Evolutionary conservation across 2,329 filamentous ascomycete species (phyloP).

Genomic region (Triangularia setosa): DNA sequence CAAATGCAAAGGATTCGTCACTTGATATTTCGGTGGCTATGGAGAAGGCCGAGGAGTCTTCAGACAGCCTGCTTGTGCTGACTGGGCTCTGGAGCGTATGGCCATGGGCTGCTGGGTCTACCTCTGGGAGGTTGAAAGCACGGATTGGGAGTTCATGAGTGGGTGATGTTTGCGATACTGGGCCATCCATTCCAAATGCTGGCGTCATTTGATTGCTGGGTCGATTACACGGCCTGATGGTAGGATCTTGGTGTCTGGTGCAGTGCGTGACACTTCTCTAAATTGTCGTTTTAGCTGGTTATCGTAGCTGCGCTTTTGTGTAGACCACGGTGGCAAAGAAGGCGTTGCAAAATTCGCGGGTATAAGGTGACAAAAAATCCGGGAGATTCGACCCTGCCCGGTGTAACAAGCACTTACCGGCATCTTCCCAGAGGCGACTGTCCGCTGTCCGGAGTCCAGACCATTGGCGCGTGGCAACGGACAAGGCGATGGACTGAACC

Average conservation of each 20-base stretch:
- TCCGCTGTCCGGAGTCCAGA: background rate
- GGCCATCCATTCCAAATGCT: background rate
- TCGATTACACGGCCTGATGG: background rate
- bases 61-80: background rate
- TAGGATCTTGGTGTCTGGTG: background rate
- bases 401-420: background rate
- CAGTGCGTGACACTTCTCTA: background rate
- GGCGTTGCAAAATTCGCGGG: background rate
- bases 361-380: background rate
- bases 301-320: background rate
- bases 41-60: background rate
- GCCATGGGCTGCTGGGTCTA: background rate
- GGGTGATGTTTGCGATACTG: background rate
- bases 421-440: background rate
- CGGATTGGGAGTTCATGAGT: background rate
- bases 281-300: background rate
- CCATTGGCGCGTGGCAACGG: background rate
- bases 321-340: background rate
- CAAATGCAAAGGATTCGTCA: conserved; percentile 7
- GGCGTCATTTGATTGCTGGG: background rate
- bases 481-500: background rate
- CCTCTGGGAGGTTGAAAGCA: background rate
- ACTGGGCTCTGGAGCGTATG: background rate
- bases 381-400: background rate
- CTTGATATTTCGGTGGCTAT: background rate